phyloP scores from a whole-genome alignment of 495 filamentous ascomycete species.

The Gamarada debralockiae region DNA sequence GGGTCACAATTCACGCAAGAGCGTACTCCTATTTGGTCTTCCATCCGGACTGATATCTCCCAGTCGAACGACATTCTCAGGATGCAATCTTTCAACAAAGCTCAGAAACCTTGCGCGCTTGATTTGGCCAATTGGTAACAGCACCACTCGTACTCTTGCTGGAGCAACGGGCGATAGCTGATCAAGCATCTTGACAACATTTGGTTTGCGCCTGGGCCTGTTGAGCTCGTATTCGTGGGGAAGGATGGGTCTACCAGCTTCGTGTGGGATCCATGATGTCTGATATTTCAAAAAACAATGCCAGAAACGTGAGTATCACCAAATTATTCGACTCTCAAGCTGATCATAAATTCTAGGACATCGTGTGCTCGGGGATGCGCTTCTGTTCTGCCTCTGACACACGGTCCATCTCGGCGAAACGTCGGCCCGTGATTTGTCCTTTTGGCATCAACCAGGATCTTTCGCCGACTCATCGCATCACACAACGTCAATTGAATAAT shows the following conservation, averaged over 20 bases:
- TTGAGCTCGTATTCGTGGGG: neutral
- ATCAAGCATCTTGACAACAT: constrained; percentile 71
- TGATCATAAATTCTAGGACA: too few relatives aligned
- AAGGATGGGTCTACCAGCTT: neutral
- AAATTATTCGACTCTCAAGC: too few relatives aligned
- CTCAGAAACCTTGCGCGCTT: constrained; percentile 72
- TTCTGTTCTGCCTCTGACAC: too few relatives aligned
- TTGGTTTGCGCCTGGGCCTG: constrained; percentile 19
- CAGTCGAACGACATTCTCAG: constrained; percentile 79
- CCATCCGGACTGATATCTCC: constrained; percentile 88
- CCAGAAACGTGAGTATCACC: too few relatives aligned
- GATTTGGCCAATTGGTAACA: constrained; percentile 83
- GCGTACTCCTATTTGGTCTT: constrained; percentile 82
- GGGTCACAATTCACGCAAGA: neutral
- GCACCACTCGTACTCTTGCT: constrained; percentile 77
- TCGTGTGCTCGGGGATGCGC: too few relatives aligned
- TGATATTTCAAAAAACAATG: too few relatives aligned
- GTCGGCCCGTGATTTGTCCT: too few relatives aligned
- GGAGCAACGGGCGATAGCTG: constrained; percentile 84
- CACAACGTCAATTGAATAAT: too few relatives aligned
- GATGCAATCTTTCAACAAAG: constrained; percentile 73
- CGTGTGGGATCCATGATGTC: constrained; percentile 4
- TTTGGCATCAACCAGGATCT: too few relatives aligned
- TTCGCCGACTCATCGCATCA: too few relatives aligned
- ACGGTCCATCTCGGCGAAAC: too few relatives aligned